Evolutionary conservation across 192 early-diverging fungal genomes (phyloP), one percentile per base, ranked within the genome.

Genomic region (Coemansia sp.): DNA sequence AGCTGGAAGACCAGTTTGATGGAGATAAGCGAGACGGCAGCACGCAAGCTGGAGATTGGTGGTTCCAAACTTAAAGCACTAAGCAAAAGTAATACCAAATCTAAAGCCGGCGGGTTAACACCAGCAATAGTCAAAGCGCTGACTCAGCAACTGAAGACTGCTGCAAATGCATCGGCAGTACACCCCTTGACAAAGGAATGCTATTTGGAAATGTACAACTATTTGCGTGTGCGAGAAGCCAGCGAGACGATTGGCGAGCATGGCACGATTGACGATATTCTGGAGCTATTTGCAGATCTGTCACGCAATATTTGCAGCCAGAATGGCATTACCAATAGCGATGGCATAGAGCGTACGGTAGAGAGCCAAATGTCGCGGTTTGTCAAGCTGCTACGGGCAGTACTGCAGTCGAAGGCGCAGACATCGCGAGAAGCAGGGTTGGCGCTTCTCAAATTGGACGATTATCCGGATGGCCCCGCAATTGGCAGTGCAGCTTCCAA

Each of bases 361-460:
- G 64, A 62, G 1, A 73, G 66, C 62, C 76, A 79, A 45, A 17
- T 59, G 37, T 49, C 52, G 15, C 60, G 61, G 18, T 73, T 79
- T 49, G 51, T 73, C 28, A 73, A 73, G 55, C 66, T 79, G 2
- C 51, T 79, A 11, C 62, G 71, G 9, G 39, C 55, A 4, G 61
- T 72, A 11, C 15, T 79, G 58, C 69, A 79, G 59, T 49, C 66
- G 34, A 69, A 73, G 52, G 68, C 68, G 10, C 68, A 68, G 41
- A 59, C 69, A 3, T 78, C 75, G 46, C 75, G 75, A 36, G 75
- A 78, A 36, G 75, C 75, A 4, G 75, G 75, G 3, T 28, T 64
- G 21, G 75, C 64, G 51, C 64, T 78, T 42, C 42, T 78, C 18
- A 78, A 64, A 47, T 55, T 78, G 34, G 75, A 78, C 41, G 75